A percentile compares a stretch with the other conserved stretches of the same genome.
These are phyloP conservation scores for Citrus reticulata DNA, from an alignment of 345 rosid species.

Conservation along the genomic window DNA sequence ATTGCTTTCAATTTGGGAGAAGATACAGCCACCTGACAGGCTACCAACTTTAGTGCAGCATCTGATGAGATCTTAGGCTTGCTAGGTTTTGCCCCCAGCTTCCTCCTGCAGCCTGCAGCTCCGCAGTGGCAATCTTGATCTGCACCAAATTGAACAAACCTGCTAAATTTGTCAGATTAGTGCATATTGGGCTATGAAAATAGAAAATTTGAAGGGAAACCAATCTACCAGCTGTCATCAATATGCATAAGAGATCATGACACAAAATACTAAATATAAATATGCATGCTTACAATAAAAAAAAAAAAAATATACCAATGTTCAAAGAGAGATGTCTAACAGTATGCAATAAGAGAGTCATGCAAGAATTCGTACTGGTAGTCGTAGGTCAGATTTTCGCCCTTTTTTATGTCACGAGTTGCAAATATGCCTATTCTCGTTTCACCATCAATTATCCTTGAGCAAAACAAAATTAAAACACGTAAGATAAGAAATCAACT, in stretches of 20 bases:
- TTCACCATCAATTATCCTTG: constrained; percentile 96
- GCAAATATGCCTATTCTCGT: constrained; percentile 95
- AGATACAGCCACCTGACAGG: constrained; percentile 60
- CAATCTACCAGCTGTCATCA: not conserved
- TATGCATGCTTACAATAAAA: not conserved
- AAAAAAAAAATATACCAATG: not conserved
- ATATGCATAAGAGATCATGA: not conserved
- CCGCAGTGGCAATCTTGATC: constrained; percentile 97
- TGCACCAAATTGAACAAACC: constrained; percentile 99
- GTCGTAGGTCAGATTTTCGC: constrained; percentile 93
- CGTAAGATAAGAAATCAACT: constrained; percentile 2
- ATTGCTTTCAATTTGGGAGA: constrained; percentile 55
- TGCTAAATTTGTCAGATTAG: constrained; percentile 54
- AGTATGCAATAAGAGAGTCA: constrained; percentile 9
- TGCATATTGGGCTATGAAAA: constrained; percentile 18
- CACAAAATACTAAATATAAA: not conserved
- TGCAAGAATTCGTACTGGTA: constrained; percentile 65
- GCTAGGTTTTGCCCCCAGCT: constrained; percentile 73
- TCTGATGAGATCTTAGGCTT: constrained; percentile 62
- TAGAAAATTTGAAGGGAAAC: not conserved
- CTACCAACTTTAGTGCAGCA: constrained; percentile 56
- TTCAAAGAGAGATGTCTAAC: constrained; percentile 10
- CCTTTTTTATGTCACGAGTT: constrained; percentile 61
- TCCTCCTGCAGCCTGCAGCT: constrained; percentile 60
- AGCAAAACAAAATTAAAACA: constrained; percentile 11